These are phyloP conservation scores for Exophiala oligosperma DNA, from an alignment of 2,329 filamentous ascomycete genomes.

Conservation along the genomic window DNA sequence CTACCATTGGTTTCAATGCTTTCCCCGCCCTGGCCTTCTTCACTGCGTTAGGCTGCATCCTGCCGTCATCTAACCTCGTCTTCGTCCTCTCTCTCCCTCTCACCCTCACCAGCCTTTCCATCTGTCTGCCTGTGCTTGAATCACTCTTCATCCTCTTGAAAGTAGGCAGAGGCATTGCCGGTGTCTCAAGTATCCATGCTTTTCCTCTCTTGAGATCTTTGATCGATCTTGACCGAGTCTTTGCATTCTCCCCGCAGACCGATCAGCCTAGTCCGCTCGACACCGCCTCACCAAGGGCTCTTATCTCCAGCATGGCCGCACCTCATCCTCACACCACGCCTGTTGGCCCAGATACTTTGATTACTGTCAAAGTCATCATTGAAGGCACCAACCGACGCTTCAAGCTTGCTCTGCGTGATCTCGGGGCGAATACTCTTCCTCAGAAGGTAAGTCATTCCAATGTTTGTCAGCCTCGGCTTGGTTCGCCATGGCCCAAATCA, in stretches of 20 bases:
- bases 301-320: constrained; percentile 38
- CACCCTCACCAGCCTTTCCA: not conserved
- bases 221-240: constrained; percentile 6
- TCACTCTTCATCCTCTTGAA: constrained; percentile 3
- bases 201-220: constrained; percentile 10
- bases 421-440: constrained; percentile 72
- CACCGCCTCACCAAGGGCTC: constrained; percentile 32
- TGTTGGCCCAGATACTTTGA: constrained; percentile 66
- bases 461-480: constrained; percentile 12
- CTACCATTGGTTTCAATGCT: not conserved
- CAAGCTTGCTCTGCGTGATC: constrained; percentile 85
- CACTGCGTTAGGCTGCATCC: not conserved
- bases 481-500: not conserved
- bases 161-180: constrained; percentile 1
- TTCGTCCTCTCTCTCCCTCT: not conserved
- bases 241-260: constrained; percentile 10
- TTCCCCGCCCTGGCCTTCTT: not conserved
- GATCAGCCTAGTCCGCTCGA: constrained; percentile 14
- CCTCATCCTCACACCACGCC: constrained; percentile 46
- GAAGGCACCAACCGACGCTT: constrained; percentile 76
- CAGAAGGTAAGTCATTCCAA: constrained; percentile 67
- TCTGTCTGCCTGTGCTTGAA: constrained; percentile 2
- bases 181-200: constrained; percentile 9
- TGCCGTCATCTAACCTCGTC: not conserved
- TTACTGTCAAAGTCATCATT: constrained; percentile 82